Base-by-base conservation (phyloP, 2,329 filamentous ascomycete species). In the Nannizziopsis barbatae region DNA sequence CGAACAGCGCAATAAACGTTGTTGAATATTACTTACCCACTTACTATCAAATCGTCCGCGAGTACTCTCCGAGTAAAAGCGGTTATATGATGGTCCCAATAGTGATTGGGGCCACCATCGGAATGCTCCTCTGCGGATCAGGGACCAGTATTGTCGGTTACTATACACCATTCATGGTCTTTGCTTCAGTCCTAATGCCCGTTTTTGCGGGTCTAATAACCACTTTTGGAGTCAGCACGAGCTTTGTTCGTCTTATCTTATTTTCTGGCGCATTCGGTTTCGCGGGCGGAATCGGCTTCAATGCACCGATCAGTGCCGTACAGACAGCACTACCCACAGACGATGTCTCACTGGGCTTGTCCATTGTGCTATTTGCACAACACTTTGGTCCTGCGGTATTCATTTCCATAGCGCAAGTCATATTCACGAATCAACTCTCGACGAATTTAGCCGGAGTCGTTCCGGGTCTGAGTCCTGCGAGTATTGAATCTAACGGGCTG, bases 391-490 rank as follows among this genome's bases (percentile, higher is more conserved):
- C 64, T 2, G 65, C 65, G 0, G 55, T 78, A 0, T 76, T 76
- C 52, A 67, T 79, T 41, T 69, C 70, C 1, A 71, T 75, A 44
- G 75, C 66, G 1, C 72, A 77, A 54, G 72, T 69, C 44, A 65
- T 77, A 18, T 75, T 79, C 51, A 69, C 66, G 40, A 75, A 75
- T 54, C 60, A 64, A 7, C 66, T 80, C 32, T 41, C 40, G 46
- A 37, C 38, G 11, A 49, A 38, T 11, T 30, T 49, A 12, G 30
- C 15, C 15, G 17, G 32, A 30, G 36, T 15, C 9, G 40, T 47
- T 31, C 46, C 38, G 20, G 31, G 46, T 10, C 35, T 49, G 10
- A 40, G 32, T 18, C 27, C 38, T 22, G 37, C 15, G 5, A 41
- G 18, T 18, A 15, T 49, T n/a, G 32, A 35, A 17, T 36, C n/a